Percentiles rank a stretch among this genome's conserved stretches.
phyloP scores from a whole-genome alignment of 139 green algal genomes.

The Asterochloris sp. region DNA sequence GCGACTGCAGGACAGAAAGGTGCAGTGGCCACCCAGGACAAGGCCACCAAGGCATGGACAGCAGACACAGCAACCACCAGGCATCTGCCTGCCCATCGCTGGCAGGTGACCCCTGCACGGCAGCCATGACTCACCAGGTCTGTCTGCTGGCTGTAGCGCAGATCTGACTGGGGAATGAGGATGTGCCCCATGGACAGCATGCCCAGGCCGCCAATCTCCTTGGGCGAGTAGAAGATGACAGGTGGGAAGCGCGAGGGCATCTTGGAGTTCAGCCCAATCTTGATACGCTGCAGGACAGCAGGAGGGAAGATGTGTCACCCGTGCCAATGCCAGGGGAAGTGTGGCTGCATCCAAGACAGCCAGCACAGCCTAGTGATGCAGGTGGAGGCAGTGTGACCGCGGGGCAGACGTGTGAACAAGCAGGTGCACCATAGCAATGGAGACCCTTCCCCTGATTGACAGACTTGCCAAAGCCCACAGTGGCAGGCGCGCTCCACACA shows the following conservation, averaged over 20 bases:
- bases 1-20: too few species aligned
- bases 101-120: too few species aligned
- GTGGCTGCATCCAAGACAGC: not conserved
- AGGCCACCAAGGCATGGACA: too few species aligned
- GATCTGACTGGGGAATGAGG: conserved; percentile 93
- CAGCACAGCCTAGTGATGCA: too few species aligned
- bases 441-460: too few species aligned
- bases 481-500: too few species aligned
- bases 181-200: conserved; percentile 99
- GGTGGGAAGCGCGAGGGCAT: conserved; percentile 96
- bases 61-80: too few species aligned
- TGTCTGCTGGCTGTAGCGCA: conserved; percentile 94
- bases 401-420: too few species aligned
- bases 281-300: conserved; percentile 64
- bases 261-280: conserved; percentile 99
- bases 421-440: not conserved
- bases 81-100: too few species aligned
- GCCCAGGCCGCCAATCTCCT: conserved; percentile 98
- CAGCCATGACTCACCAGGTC: conserved; percentile 70
- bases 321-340: not conserved
- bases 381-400: too few species aligned
- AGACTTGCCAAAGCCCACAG: too few species aligned
- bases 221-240: conserved; percentile 97
- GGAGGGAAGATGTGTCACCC: not conserved
- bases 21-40: too few species aligned